phyloP scores from a whole-genome alignment of 805 yeast species.

The Maudiozyma bulderi region DNA sequence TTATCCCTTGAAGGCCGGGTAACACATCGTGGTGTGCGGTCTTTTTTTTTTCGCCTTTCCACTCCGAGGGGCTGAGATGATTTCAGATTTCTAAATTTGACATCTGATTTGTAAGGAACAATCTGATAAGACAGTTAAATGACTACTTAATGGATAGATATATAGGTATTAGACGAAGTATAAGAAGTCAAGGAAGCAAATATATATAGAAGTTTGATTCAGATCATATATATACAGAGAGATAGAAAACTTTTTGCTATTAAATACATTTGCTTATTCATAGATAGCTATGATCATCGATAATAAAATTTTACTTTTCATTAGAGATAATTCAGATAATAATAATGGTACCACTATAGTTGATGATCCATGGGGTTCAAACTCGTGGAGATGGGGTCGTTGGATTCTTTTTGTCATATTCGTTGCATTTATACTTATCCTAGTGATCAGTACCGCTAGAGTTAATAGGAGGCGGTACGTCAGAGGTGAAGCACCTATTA shows the following conservation, averaged over 20 bases:
- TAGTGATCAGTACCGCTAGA: slow-evolving; percentile 42
- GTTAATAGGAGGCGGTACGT: slow-evolving; percentile 43
- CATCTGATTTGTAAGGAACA: neutral
- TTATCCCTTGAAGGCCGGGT: no score
- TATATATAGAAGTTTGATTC: no score
- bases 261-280: no score
- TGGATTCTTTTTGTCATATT: slow-evolving; percentile 63
- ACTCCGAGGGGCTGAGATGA: neutral
- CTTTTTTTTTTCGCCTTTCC: no score
- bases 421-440: slow-evolving; percentile 37
- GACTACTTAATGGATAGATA: no score
- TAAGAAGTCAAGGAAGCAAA: no score
- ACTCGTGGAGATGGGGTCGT: slow-evolving; percentile 34
- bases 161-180: no score
- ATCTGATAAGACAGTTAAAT: no score
- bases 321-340: neutral
- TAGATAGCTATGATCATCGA: neutral
- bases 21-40: no score
- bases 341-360: neutral
- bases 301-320: neutral
- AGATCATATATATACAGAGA: no score
- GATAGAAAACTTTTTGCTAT: no score
- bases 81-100: neutral
- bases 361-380: slow-evolving; percentile 9
- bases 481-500: slow-evolving; percentile 45